Evolutionary conservation across 495 filamentous ascomycete genomes (phyloP), one percentile per base, ranked within the genome.

Genomic region (Pseudomonodictys pantanalensis): DNA sequence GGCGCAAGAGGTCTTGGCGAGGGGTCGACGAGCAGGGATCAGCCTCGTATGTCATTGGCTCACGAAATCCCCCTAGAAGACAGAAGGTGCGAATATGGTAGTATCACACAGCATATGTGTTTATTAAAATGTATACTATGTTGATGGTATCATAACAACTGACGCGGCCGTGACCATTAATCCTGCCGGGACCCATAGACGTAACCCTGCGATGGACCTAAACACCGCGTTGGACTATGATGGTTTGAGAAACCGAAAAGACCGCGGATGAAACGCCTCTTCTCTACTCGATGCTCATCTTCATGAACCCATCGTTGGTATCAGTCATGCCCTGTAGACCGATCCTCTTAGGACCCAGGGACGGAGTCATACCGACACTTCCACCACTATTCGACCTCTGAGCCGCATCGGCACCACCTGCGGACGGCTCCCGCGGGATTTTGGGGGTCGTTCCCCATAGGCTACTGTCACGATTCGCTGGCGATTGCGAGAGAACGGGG

Each of bases 271-370:
- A n/a, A n/a, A n/a, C n/a, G n/a, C n/a, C n/a, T n/a, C n/a, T 12
- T 20, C 22, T 12, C 65, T 57, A 88, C 66, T 96, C 91, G 68
- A 96, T 92, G 69, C 89, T 96, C 91, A 98, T 92, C 67, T 93
- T 91, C 89, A 96, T 97, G 62, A 97, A 78, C 20, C 91, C 89
- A 75, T 97, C 93, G 67, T 90, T 88, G 2, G 95, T 93, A 75
- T 97, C 95, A 46, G 79, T 89, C 90, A 97, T 96, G 0, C 93
- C 93, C 71, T 97, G 93, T 51, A 95, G 80, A 20, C 95, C 95
- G 25, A 97, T 78, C 51, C 92, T 79, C 60, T 88, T 89, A 25
- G 79, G 69, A 11, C 76, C 75, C 50, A 69, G 72, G 68, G 38
- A 70, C 56, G 45, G 72, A 68, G 51, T 70, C 73, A 43, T 72